phyloP scores from a whole-genome alignment of 352 stramenopile genomes.

The Peronosclerospora sorghi region DNA sequence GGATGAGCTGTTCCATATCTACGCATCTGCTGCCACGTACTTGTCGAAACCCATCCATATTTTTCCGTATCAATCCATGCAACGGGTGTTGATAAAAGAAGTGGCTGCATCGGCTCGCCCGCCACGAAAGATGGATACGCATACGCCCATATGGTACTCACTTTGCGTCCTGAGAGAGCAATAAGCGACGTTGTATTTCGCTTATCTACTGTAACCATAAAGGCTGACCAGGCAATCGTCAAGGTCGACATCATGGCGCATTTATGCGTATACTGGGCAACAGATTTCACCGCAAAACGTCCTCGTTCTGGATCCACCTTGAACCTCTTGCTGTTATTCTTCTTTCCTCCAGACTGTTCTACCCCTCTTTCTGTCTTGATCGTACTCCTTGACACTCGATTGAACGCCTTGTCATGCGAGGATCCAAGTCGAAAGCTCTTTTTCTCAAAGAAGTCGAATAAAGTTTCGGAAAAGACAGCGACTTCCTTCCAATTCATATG shows the following conservation, averaged over 20 bases:
- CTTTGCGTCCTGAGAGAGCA: slow-evolving; percentile 43
- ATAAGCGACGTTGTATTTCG: slow-evolving; percentile 50
- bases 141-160: slow-evolving; percentile 68
- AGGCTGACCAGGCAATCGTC: slow-evolving; percentile 60
- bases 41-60: slow-evolving; percentile 56
- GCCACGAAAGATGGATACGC: slow-evolving; percentile 28
- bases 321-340: slow-evolving; percentile 7
- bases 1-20: slow-evolving; percentile 9
- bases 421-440: slow-evolving; percentile 23
- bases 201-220: slow-evolving; percentile 31
- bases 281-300: slow-evolving; percentile 15
- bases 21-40: slow-evolving; percentile 61
- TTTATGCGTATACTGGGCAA: slow-evolving; percentile 48
- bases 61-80: slow-evolving; percentile 61
- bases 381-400: slow-evolving; percentile 10
- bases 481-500: slow-evolving; percentile 68
- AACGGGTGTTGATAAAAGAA: slow-evolving; percentile 30
- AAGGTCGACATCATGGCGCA: slow-evolving; percentile 54
- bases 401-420: slow-evolving; percentile 10
- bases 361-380: slow-evolving; percentile 9
- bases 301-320: slow-evolving; percentile 6
- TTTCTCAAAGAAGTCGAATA: slow-evolving; percentile 51
- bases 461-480: slow-evolving; percentile 55
- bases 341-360: slow-evolving; percentile 14
- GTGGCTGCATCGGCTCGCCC: slow-evolving; percentile 7